Percentiles rank a stretch among this genome's conserved stretches.
Conservation (phyloP, 805 yeast genomes). For the Ogataea methylovora region DNA sequence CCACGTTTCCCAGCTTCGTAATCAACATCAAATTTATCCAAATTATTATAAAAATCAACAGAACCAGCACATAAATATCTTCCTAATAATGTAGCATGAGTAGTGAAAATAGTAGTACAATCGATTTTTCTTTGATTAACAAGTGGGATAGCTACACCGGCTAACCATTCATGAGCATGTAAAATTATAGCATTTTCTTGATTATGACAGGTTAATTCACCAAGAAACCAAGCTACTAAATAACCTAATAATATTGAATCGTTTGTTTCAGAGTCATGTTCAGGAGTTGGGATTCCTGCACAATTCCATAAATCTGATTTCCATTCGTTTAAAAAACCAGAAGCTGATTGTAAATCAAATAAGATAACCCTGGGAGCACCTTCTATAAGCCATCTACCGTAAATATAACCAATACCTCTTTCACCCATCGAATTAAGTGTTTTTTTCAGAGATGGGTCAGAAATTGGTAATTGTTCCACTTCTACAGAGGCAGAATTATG, state of each 20-base stretch:
- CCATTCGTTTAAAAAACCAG: constrained; percentile 77
- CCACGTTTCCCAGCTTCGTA: constrained; percentile 98
- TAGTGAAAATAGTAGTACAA: constrained; percentile 91
- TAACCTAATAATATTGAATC: constrained; percentile 92
- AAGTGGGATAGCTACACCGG: constrained; percentile 91
- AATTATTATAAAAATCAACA: constrained; percentile 90
- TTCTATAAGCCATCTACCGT: constrained; percentile 96
- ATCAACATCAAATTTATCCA: constrained; percentile 85
- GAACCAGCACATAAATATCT: constrained; percentile 95
- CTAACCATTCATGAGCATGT: constrained; percentile 97
- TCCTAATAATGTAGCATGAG: constrained; percentile 94
- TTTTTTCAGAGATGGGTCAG: constrained; percentile 40
- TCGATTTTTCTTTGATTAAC: constrained; percentile 89
- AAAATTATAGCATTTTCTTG: constrained; percentile 82
- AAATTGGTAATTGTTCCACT: constrained; percentile 61
- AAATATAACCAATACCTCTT: constrained; percentile 75
- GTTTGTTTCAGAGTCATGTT: constrained; percentile 78
- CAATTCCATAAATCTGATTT: constrained; percentile 85
- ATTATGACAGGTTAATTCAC: constrained; percentile 84
- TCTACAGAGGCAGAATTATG: constrained; percentile 67
- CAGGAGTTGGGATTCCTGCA: constrained; percentile 92
- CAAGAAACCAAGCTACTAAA: constrained; percentile 93
- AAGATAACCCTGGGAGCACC: constrained; percentile 93
- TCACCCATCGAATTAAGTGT: constrained; percentile 72
- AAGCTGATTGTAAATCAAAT: constrained; percentile 78